A percentile compares a stretch with the other conserved stretches of the same genome.
Evolutionary conservation across 2,329 filamentous ascomycete species (phyloP).

Genomic region (Pseudocercospora musae): DNA sequence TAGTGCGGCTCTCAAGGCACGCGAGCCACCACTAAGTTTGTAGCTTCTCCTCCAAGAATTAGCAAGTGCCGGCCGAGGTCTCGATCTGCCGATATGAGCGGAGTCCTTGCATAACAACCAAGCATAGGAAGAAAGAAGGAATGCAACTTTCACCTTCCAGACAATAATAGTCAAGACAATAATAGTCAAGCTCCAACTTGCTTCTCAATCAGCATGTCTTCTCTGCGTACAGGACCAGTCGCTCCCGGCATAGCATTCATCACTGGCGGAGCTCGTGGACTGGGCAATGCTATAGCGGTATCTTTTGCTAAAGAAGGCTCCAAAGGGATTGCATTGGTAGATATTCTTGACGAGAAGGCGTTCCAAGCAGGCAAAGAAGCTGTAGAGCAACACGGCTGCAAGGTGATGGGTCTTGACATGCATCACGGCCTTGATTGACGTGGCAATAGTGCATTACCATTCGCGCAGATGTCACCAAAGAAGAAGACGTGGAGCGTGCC

Average conservation of each 20-base stretch:
- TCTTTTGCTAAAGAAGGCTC: constrained; percentile 30
- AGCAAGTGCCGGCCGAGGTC: background rate
- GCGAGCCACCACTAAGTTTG: background rate
- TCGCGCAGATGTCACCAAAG: constrained; percentile 31
- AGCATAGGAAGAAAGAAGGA: background rate
- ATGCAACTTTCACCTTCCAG: background rate
- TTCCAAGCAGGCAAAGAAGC: constrained; percentile 24
- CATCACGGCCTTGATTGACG: background rate
- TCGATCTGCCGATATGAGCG: background rate
- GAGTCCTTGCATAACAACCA: background rate
- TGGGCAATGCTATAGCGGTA: constrained; percentile 29
- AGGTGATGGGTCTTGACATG: background rate
- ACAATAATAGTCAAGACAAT: too few species aligned
- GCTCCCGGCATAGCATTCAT: constrained; percentile 31
- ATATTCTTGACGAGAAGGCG: constrained; percentile 25
- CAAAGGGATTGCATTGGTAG: constrained; percentile 26
- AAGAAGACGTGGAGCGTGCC: constrained; percentile 34
- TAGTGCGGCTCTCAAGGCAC: background rate
- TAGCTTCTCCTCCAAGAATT: background rate
- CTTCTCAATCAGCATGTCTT: constrained; percentile 13
- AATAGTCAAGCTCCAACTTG: background rate
- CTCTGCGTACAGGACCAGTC: constrained; percentile 21
- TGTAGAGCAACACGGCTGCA: constrained; percentile 26
- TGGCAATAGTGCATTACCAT: constrained; percentile 23
- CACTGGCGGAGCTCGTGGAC: constrained; percentile 27